Base-by-base conservation (phyloP, 768 basidiomycete species). In the Phlebiopsis flavidoalba region DNA sequence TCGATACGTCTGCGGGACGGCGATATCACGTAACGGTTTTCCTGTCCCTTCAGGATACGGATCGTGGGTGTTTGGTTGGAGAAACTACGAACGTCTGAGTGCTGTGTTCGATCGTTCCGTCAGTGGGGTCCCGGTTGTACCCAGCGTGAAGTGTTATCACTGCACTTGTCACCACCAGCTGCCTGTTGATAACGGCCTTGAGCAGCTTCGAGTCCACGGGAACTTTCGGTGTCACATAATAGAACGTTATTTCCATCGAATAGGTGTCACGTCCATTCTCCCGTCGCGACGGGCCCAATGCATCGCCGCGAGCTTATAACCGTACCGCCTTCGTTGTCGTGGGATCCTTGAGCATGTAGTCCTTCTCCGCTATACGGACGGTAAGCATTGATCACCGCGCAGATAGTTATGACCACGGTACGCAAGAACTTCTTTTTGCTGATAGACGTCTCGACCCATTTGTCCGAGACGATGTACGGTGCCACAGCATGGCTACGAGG, bases 151-250 rank as follows among this genome's bases (percentile, higher is more conserved):
- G n/a, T n/a, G n/a, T n/a, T n/a, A n/a, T n/a, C n/a, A n/a, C n/a
- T n/a, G n/a, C n/a, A 92, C 89, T 74, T 84, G 80, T 91, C 93
- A 3, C 93, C 91, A 63, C 83, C 81, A 0, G 87, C 83, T 6
- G 75, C n/a, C n/a, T n/a, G n/a, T n/a, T 72, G 5, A 94, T 77
- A 5, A 95, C 84, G 51, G 83, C 84, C 74, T 83, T 87, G 58
- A 95, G 72, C 37, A 91, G 68, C 65, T 83, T 83, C 47, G 71
- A 67, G 52, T 87, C 85, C 1, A 87, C 75, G 0, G 77, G 68
- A 0, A 92, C 84, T 61, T 80, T 85, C 0, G 81, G 78, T 0
- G 91, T 94, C 53, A 93, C 72, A 64, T 92, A 94, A 64, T 92
- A 94, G 73, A 95, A 92, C 0, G 78, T 83, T 71, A 81, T 82